Base-by-base conservation (phyloP, 345 rosid species). In the Eutrema japonicum region DNA sequence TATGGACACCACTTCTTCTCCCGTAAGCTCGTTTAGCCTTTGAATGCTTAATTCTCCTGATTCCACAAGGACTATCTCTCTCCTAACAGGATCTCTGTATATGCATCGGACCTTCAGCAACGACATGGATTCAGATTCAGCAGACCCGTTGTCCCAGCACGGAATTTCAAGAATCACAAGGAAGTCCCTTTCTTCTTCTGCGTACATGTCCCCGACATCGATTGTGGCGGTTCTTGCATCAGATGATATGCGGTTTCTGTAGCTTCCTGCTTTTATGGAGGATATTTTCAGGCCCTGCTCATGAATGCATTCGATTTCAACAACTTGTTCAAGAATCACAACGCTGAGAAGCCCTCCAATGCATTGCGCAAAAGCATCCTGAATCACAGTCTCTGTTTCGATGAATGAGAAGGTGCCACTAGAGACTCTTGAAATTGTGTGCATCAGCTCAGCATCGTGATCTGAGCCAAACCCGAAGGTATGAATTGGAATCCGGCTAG, bases 331-430 rank as follows among this genome's bases (percentile, higher is more conserved):
- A 76, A 89, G 97, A 68, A 79, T 83, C 13, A 92, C 96, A 29
- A 91, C 96, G 58, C 96, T 94, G 64, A 94, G 78, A 73, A 94
- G 87, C 32, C 99, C 99, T 40, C 97, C 99, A 72, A 94, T 89
- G 81, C 98, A 94, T 51, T 94, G 99, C 8, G 99, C 99, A 83
- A 94, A 89, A 27, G 99, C 97, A 79, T 94, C 99, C 78, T 86
- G 97, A 48, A 94, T 89, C 74, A 84, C 87, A 70, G 75, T 78
- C 79, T 89, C 97, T 5, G 89, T 84, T 81, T 92, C 99, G 13
- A 92, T 87, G 75, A 95, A 95, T 37, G 99, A 92, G 81, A 95
- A 95, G 5, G 97, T 95, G 22, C 99, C 99, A 27, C 93, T 86
- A 1, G 96, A 88, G 56, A 84, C 79, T 64, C 83, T 85, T 26